phyloP scores from a whole-genome alignment of 2,329 filamentous ascomycete genomes.

The Penicillium sp. region DNA sequence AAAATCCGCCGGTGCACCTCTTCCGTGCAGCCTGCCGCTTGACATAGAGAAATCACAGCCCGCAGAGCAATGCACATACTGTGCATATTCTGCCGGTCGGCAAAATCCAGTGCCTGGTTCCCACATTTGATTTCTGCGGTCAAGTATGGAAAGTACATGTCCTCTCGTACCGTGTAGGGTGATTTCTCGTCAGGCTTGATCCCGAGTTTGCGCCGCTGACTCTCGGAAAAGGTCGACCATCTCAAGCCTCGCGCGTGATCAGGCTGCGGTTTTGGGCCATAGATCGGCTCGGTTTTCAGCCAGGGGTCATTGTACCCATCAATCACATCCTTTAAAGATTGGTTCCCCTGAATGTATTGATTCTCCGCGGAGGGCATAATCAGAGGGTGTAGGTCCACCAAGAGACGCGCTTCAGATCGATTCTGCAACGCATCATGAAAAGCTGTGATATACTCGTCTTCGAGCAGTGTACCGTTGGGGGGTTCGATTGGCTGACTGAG shows the following conservation, averaged over 20 bases:
- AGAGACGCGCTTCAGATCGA: constrained; percentile 4
- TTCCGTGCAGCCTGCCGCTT: constrained; percentile 1
- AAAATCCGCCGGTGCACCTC: constrained; percentile 5
- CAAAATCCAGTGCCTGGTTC: constrained; percentile 4
- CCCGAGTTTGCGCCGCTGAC: constrained; percentile 6
- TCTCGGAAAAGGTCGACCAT: constrained; percentile 4
- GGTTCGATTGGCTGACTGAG: constrained; percentile 1
- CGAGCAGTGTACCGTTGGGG: constrained; percentile 1
- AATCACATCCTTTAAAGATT: constrained; percentile 1
- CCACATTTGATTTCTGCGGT: constrained; percentile 7
- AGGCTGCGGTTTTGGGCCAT: constrained; percentile 5
- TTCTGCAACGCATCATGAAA: constrained; percentile 2
- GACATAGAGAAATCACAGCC: constrained; percentile 1
- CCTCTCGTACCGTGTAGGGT: constrained; percentile 3
- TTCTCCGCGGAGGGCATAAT: constrained; percentile 6
- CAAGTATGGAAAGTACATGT: constrained; percentile 5
- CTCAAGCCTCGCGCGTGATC: constrained; percentile 4
- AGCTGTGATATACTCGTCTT: not conserved
- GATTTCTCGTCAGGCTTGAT: constrained; percentile 5
- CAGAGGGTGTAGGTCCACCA: constrained; percentile 3
- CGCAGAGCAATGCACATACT: constrained; percentile 5
- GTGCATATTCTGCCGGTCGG: constrained; percentile 6
- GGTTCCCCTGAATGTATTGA: constrained; percentile 2
- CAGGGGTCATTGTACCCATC: constrained; percentile 8
- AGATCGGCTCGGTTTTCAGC: constrained; percentile 5